Base-by-base conservation (phyloP, 345 rosid genomes). In the Eucalyptus cloeziana region DNA sequence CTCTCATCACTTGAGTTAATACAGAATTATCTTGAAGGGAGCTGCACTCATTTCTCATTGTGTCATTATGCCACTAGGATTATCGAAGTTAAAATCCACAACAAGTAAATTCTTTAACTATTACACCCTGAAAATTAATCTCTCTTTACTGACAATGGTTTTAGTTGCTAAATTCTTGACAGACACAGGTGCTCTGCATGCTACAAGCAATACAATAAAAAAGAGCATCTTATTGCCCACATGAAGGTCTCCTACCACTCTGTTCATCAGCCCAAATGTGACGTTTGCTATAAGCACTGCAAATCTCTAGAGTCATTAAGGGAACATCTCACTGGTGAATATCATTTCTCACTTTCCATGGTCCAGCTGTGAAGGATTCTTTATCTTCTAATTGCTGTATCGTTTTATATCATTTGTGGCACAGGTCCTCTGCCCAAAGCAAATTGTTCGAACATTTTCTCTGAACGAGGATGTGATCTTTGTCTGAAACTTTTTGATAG, bases 161-260 rank as follows among this genome's bases (percentile, higher is more conserved):
- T 76, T 76, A 40, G 30, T 44, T 76, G 85, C 16, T 40, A 40
- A 40, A 40, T 40, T 40, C 8, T 76, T 76, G 85, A 76, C 91
- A 97, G 98, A 94, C 92, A 96, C 92, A 94, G 58, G 90, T 97
- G 96, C 89, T 90, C 91, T 47, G 98, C 97, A 50, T 97, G 98
- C 93, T 94, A 88, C 93, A 94, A 94, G 94, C 94, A 95, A 90
- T 97, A 92, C 87, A 96, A 95, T 87, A 94, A 93, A 91, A 93
- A 93, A 89, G 93, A 92, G 64, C 98, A 96, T 92, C 98, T 96
- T 25, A 92, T 97, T 40, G 97, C 95, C 91, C 99, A 96, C 93
- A 95, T 97, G 98, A 96, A 94, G 92, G 91, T 89, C 88, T 92
- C 96, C 12, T 93, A 90, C 92, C 99, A 95, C 90, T 95, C 98